Evolutionary conservation across 345 rosid species (phyloP).

Genomic region (Aegle marmelos): DNA sequence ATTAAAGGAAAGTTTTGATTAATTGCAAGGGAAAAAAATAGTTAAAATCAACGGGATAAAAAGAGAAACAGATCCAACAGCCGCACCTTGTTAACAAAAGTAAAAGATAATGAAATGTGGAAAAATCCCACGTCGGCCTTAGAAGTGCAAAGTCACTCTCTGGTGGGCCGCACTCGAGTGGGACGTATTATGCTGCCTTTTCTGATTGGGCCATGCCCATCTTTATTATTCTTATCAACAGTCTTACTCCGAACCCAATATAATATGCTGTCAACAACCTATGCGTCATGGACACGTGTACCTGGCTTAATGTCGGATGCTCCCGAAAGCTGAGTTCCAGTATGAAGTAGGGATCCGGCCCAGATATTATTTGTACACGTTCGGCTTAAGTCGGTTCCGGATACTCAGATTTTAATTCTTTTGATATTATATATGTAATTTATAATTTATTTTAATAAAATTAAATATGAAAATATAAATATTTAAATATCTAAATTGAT

Average conservation of each 20-base stretch:
- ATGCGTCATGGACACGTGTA: neutral
- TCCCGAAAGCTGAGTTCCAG: neutral
- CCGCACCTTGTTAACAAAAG: constrained; percentile 5
- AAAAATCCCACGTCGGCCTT: neutral
- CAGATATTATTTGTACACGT: too few relatives aligned
- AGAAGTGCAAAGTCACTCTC: neutral
- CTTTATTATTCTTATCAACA: neutral
- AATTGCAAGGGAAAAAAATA: neutral
- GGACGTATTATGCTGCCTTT: neutral
- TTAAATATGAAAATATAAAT: too few relatives aligned
- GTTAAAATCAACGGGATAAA: neutral
- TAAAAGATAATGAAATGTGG: neutral
- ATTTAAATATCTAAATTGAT: too few relatives aligned
- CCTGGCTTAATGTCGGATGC: neutral
- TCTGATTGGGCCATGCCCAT: neutral
- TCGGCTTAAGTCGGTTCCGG: too few relatives aligned
- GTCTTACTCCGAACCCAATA: neutral
- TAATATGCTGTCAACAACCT: neutral
- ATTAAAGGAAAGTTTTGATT: neutral
- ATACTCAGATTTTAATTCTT: too few relatives aligned
- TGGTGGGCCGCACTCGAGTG: neutral
- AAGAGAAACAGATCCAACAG: neutral
- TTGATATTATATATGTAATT: too few relatives aligned
- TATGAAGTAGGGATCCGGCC: too few relatives aligned
- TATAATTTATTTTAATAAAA: too few relatives aligned